Evolutionary conservation across 306 rosid genomes (phyloP), one percentile per base, ranked within the genome.

Genomic region (Glycine latifolia): DNA sequence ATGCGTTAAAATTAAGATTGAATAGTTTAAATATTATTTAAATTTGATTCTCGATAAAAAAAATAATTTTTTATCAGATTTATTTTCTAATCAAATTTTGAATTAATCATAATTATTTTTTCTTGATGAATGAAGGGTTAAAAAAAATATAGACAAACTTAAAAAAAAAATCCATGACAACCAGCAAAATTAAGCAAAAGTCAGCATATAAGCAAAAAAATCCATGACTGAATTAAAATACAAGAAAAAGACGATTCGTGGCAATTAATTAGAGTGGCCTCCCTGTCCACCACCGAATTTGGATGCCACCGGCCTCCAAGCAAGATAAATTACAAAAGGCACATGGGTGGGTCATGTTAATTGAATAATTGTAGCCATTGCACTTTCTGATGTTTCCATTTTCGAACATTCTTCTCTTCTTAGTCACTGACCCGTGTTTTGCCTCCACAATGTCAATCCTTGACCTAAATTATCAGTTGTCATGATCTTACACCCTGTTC

Each of bases 361-460:
- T 26, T 37, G 72, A 76, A 71, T 47, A 26, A 26, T 26, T 37
- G 72, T 82, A 71, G 11, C 73, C 76, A 82, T 61, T 77, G 50
- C 5, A 49, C 70, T 58, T 16, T 37, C 54, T 14, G 50, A 76
- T 50, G 60, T 37, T 73, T 73, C 82, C 74, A 41, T 60, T 83
- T 83, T 10, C 0, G 70, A 53, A 83, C 79, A 83, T 63, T 83
- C 62, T 83, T 71, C 52, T 50, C 72, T 83, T 71, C 52, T 50
- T 53, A 48, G 26, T 9, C 52, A 60, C 39, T 62, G 62, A 63
- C 83, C 75, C 20, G 4, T 83, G 47, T 53, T 83, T 83, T 71
- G 79, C 78, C 78, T 13, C 76, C 71, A 16, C 20, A 49, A 33
- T 48, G 78, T 82, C 86, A 37, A 76, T 10, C 73, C 31, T 59